phyloP scores from a whole-genome alignment of 108 stramenopile genomes.

The Thalassiosira profunda region DNA sequence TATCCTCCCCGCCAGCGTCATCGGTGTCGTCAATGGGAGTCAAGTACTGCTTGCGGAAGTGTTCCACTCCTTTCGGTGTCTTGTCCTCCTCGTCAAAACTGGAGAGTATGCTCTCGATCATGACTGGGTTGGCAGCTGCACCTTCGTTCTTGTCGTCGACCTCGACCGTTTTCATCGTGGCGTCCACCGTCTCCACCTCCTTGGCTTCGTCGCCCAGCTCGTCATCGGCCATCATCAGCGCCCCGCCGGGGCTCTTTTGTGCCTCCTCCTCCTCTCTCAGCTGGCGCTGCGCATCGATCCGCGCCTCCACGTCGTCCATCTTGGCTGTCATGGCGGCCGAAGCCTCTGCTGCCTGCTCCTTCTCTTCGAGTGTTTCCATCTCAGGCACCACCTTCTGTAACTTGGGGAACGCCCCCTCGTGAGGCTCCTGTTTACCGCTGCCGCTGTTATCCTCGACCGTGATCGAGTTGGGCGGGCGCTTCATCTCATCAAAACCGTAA shows the following conservation, averaged over 20 bases:
- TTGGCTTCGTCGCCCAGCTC: background rate
- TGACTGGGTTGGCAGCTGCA: background rate
- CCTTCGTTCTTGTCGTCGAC: background rate
- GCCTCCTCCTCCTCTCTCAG: constrained; percentile 21
- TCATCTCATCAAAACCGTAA: constrained; percentile 30
- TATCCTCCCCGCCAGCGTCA: too few relatives aligned
- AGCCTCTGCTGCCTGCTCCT: constrained; percentile 19
- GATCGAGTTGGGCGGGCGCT: constrained; percentile 47
- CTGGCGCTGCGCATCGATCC: constrained; percentile 33
- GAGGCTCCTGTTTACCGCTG: background rate
- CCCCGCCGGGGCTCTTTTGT: background rate
- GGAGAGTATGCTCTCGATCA: constrained; percentile 2
- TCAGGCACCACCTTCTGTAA: constrained; percentile 31
- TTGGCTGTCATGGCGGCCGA: constrained; percentile 11
- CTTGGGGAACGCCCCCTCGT: constrained; percentile 5
- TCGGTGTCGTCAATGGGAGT: background rate
- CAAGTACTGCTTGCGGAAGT: too few relatives aligned
- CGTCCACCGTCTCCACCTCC: constrained; percentile 1
- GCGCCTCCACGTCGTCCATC: constrained; percentile 43
- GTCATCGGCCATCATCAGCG: background rate
- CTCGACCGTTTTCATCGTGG: background rate
- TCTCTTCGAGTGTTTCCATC: constrained; percentile 24
- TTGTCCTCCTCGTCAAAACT: constrained; percentile 11
- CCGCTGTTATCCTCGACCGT: constrained; percentile 30
- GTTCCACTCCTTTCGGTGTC: background rate